Conservation (phyloP, 2,329 filamentous ascomycete species). For the Mariannaea elegans region DNA sequence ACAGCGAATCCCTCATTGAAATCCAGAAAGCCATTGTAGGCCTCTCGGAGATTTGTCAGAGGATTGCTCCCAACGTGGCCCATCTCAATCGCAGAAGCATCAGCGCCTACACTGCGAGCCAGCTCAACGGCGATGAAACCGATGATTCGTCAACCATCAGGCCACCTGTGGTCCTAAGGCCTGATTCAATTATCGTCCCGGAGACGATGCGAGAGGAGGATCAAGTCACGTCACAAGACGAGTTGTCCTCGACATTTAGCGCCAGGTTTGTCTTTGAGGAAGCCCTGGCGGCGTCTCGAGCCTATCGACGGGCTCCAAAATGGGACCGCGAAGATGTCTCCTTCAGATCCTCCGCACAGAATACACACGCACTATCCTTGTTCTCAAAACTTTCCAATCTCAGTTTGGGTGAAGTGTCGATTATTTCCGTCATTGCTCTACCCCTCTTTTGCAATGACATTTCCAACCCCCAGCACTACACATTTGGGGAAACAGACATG, state of each 20-base stretch:
- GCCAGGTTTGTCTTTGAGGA: neutral
- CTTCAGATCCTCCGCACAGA: neutral
- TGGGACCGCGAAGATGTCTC: neutral
- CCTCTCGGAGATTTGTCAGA: neutral
- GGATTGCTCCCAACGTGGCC: conserved; percentile 10
- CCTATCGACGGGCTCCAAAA: conserved; percentile 2
- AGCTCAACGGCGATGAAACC: neutral
- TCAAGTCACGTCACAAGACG: neutral
- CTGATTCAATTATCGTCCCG: neutral
- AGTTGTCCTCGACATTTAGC: neutral
- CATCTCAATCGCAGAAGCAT: conserved; percentile 8
- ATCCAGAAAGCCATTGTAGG: conserved; percentile 1
- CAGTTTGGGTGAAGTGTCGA: conserved; percentile 1
- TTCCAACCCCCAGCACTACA: conserved; percentile 2
- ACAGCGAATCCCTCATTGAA: conserved; percentile 4
- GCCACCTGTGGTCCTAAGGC: neutral
- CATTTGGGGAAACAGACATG: neutral
- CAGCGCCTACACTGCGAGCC: neutral
- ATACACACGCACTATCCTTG: neutral
- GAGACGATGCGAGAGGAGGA: neutral
- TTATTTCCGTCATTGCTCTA: conserved; percentile 1
- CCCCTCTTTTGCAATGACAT: conserved; percentile 2
- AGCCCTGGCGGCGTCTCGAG: neutral
- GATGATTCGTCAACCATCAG: conserved; percentile 6
- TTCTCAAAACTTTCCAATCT: conserved; percentile 3